Base-by-base conservation (phyloP, 345 rosid species). In the Linum usitatissimum region DNA sequence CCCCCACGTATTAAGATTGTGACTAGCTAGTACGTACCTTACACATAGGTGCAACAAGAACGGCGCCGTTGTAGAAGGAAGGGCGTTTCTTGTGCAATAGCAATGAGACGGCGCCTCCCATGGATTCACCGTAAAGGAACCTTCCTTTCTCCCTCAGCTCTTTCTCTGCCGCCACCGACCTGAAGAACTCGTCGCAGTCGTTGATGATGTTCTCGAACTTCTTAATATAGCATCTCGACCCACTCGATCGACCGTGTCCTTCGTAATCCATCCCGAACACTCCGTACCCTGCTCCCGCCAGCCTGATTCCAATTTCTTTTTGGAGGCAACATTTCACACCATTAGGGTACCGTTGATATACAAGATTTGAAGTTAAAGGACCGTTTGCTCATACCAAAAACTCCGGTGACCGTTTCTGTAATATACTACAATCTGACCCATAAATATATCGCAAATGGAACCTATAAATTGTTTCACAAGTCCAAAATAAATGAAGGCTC, bases 41-140 rank as follows among this genome's bases (percentile, higher is more conserved):
- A 59, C 99, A 94, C 99, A 94, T 94, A 19, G 99, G 99, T 18
- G 99, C 99, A 45, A 86, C 88, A 39, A 94, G 95, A 59, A 90
- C 79, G 18, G 93, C 96, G 6, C 97, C 99, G 5, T 86, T 82
- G 81, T 92, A 94, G 53, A 90, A 84, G 20, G 81, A 34, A 3
- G 96, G 93, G 66, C 85, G 86, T 70, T 85, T 94, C 68, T 70
- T 85, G 81, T 90, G 96, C 28, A 94, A 85, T 51, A 94, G 70
- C 42, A 94, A 71, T 42, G 92, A 71, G 57, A 94, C 97, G 36
- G 99, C 99, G 53, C 97, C 99, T 74, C 96, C 99, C 99, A 94
- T 90, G 51, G 99, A 94, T 64, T 94, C 99, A 20, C 97, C 97
- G 53, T 88, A 94, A 74, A 94, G 75, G 83, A 94, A 90, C 76